phyloP scores from a whole-genome alignment of 257 asterid genomes.

The Rubia yunnanensis region DNA sequence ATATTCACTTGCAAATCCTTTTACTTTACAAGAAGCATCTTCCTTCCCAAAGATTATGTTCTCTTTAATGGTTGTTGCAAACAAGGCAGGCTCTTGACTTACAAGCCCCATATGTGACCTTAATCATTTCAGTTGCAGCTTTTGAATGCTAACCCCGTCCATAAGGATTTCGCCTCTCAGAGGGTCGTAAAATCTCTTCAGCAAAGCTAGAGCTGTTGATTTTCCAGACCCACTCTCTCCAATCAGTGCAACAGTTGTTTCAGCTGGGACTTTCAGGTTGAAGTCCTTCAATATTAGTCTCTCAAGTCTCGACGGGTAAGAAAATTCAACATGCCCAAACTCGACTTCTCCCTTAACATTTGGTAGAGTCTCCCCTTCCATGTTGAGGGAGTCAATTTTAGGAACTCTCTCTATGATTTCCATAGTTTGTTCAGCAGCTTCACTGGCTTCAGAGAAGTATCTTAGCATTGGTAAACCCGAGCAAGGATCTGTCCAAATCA shows the following conservation, averaged over 20 bases:
- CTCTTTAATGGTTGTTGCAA: conserved; percentile 78
- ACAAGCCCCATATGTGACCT: conserved; percentile 94
- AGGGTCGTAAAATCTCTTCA: conserved; percentile 86
- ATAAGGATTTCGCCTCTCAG: conserved; percentile 53
- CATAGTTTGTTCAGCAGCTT: too few relatives aligned
- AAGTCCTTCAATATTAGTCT: conserved; percentile 57
- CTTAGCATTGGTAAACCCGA: too few relatives aligned
- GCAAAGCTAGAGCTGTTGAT: conserved; percentile 63
- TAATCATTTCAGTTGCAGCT: conserved; percentile 76
- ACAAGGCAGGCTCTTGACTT: conserved; percentile 89
- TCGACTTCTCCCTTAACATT: conserved; percentile 62
- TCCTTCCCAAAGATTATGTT: conserved; percentile 83
- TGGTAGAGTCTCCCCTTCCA: too few relatives aligned
- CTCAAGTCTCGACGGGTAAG: conserved; percentile 75
- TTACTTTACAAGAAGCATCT: too few relatives aligned
- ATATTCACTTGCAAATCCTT: too few relatives aligned
- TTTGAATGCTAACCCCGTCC: conserved; percentile 64
- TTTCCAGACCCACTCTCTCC: conserved; percentile 94
- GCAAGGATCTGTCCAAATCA: too few relatives aligned
- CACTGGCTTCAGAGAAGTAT: too few relatives aligned
- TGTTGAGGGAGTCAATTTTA: too few relatives aligned
- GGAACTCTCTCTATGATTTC: too few relatives aligned
- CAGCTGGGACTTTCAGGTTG: conserved; percentile 52
- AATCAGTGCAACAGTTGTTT: conserved; percentile 69
- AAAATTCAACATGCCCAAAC: conserved; percentile 44